These are phyloP conservation scores for Scolecobasidium constrictum DNA, from an alignment of 2,329 filamentous ascomycete genomes.

Conservation along the genomic window DNA sequence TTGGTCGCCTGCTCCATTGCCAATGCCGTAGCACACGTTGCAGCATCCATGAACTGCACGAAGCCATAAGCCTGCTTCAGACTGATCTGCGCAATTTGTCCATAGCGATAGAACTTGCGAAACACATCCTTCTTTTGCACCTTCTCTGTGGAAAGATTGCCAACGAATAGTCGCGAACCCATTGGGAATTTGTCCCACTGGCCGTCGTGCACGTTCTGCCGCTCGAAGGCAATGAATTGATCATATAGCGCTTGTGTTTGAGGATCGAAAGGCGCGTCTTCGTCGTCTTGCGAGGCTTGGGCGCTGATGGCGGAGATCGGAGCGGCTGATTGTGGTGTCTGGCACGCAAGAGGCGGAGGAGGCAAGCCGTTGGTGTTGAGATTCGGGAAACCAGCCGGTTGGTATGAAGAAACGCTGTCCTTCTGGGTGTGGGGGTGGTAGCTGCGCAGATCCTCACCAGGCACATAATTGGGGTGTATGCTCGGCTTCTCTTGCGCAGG, in stretches of 20 bases:
- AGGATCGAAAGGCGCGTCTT: slow-evolving; percentile 40
- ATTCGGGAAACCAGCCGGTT: slow-evolving; percentile 11
- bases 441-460: slow-evolving; percentile 37
- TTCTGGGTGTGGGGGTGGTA: slow-evolving; percentile 38
- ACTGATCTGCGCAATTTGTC: slow-evolving; percentile 83
- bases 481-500: slow-evolving; percentile 37
- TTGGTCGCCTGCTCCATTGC: slow-evolving; percentile 68
- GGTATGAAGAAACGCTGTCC: slow-evolving; percentile 19
- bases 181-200: slow-evolving; percentile 74
- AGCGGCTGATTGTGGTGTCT: slow-evolving; percentile 13
- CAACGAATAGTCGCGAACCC: slow-evolving; percentile 70
- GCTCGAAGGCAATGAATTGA: slow-evolving; percentile 60
- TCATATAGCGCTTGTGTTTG: slow-evolving; percentile 60
- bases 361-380: slow-evolving; percentile 5
- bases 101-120: slow-evolving; percentile 76
- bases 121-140: slow-evolving; percentile 92
- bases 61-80: slow-evolving; percentile 97
- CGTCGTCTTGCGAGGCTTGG: slow-evolving; percentile 25
- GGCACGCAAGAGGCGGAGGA: slow-evolving; percentile 7
- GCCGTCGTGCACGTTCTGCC: slow-evolving; percentile 64
- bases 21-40: slow-evolving; percentile 65
- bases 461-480: slow-evolving; percentile 36
- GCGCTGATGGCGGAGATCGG: slow-evolving; percentile 16
- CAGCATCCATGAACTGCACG: slow-evolving; percentile 75
- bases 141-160: slow-evolving; percentile 85